These are phyloP conservation scores for Kwoniella sp. DNA, from an alignment of 768 basidiomycete species.

Conservation along the genomic window DNA sequence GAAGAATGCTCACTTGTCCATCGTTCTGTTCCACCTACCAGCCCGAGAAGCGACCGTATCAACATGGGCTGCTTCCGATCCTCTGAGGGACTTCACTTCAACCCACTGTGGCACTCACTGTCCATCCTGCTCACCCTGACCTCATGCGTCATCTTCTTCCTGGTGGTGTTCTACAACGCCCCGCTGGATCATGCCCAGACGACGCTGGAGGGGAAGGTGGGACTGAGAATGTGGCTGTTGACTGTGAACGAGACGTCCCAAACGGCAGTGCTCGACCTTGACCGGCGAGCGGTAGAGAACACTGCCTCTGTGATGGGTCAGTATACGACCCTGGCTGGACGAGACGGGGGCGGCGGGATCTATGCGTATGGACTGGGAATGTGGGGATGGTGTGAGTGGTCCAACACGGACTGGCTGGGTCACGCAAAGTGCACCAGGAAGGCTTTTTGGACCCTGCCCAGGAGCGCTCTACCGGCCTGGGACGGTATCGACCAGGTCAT, in stretches of 20 bases:
- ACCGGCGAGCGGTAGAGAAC: too few species aligned
- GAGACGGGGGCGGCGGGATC: neutral
- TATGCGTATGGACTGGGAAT: conserved; percentile 19
- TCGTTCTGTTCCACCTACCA: too few species aligned
- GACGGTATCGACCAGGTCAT: conserved; percentile 7
- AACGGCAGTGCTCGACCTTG: neutral
- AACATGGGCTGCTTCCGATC: conserved; percentile 4
- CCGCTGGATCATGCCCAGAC: conserved; percentile 10
- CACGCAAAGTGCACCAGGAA: conserved; percentile 12
- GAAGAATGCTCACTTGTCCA: too few species aligned
- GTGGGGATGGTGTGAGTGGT: conserved; percentile 24
- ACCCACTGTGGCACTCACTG: conserved; percentile 3
- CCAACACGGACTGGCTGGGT: conserved; percentile 6
- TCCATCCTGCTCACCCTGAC: conserved; percentile 4
- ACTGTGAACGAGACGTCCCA: conserved; percentile 7
- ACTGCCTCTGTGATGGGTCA: too few species aligned
- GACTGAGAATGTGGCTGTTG: conserved; percentile 4
- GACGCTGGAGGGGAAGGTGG: conserved; percentile 10
- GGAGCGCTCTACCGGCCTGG: neutral
- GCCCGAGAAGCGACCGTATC: neutral
- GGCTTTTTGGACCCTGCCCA: conserved; percentile 9
- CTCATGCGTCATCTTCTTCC: conserved; percentile 3
- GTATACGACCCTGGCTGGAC: too few species aligned
- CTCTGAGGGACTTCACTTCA: conserved; percentile 2
- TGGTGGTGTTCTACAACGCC: conserved; percentile 9